Evolutionary conservation across 768 basidiomycete species (phyloP), one percentile per base, ranked within the genome.

Genomic region (Podaxis mareebaensis): DNA sequence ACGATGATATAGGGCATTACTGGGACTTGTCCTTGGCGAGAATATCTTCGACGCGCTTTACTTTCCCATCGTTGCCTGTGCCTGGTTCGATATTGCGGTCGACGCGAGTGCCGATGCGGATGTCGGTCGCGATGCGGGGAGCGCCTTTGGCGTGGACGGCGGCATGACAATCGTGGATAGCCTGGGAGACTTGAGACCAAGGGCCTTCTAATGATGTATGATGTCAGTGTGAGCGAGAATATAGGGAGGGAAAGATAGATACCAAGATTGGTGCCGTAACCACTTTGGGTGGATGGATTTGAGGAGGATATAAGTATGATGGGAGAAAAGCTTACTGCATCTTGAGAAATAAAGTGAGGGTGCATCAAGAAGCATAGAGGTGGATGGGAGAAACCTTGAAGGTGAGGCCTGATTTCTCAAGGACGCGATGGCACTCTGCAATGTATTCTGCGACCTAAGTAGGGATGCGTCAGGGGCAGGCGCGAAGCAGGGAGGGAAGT

Each of bases 231-330:
- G 3, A 26, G 17, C 36, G 15, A 46, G 60, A 53, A 53, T 11
- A 28, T 42, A 22, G 53, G 22, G 24, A 42, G 48, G 20, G 15
- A 15, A 40, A 44, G 5, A 58, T 20, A 70, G 77, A 49, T 67
- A 83, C 92, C 93, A 44, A 96, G 69, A 72, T 96, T 96, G 0
- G 96, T 97, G 22, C 95, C 95, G 70, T 96, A 97, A 4, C 93
- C 93, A 69, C 93, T 94, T 65, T 11, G 44, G 54, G 51, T 54
- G 22, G 39, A 42, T 42, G 13, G 52, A 52, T 49, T 36, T n/a
- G 53, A 49, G 28, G 13, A 48, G 17, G 39, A 36, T 46, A 3
- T 46, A 30, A 22, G 33, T 46, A 49, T 12, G 26, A 36, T 13
- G 17, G 13, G 20, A 33, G 28, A 58, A 30, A 51, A 60, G 74